Conservation (phyloP, 768 basidiomycete genomes). For the Rhizopogon vesiculosus region DNA sequence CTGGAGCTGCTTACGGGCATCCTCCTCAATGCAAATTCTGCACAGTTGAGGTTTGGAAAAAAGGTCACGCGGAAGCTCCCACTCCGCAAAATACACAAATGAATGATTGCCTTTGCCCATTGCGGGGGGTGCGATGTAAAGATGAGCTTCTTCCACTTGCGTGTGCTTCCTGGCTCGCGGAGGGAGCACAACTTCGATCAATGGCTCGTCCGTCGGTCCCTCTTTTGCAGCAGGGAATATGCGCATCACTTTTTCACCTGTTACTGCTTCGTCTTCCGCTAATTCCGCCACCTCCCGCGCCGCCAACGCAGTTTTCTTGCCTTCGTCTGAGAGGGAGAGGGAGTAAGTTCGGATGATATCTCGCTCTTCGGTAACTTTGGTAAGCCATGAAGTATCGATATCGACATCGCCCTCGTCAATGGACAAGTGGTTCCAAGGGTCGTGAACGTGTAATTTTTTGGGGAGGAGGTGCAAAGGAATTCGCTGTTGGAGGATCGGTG, state of each 20-base stretch:
- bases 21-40: conserved; percentile 30
- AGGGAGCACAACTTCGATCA: conserved; percentile 26
- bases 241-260: conserved; percentile 14
- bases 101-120: conserved; percentile 52
- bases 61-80: conserved; percentile 45
- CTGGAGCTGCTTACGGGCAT: conserved; percentile 18
- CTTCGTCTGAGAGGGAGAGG: conserved; percentile 11
- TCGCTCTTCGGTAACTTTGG: conserved; percentile 8
- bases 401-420: conserved; percentile 5
- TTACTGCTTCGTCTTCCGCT: conserved; percentile 7
- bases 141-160: conserved; percentile 37
- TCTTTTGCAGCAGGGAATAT: conserved; percentile 12
- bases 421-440: conserved; percentile 33
- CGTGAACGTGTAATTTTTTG: conserved; percentile 37
- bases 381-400: conserved; percentile 18
- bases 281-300: conserved; percentile 3
- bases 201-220: conserved; percentile 20
- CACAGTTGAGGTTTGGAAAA: conserved; percentile 33
- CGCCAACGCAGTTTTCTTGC: neutral
- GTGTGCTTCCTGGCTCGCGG: conserved; percentile 16
- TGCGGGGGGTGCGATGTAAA: conserved; percentile 39
- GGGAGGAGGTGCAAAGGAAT: conserved; percentile 34
- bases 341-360: conserved; percentile 29
- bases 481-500: conserved; percentile 27
- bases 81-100: conserved; percentile 42